phyloP scores from a whole-genome alignment of 495 filamentous ascomycete genomes.

The Annulohypoxylon maeteangense region DNA sequence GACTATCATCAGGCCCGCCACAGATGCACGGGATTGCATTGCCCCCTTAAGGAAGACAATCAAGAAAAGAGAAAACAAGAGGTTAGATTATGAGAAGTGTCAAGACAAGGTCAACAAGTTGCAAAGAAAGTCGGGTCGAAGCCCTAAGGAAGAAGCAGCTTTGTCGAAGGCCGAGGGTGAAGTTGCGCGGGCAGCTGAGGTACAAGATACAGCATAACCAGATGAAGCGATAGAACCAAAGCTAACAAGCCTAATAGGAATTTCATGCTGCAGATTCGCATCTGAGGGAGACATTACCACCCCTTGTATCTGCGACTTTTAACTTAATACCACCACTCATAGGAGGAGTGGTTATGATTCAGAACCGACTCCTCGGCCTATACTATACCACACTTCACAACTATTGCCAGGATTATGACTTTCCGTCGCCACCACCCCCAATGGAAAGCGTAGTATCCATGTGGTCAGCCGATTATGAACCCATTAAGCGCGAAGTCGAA shows the following conservation, averaged over 20 bases:
- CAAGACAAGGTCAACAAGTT: slow-evolving; percentile 77
- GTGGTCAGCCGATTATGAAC: slow-evolving; percentile 74
- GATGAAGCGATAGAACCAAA: neutral
- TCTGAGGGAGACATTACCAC: slow-evolving; percentile 78
- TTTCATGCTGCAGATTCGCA: slow-evolving; percentile 86
- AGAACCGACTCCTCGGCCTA: slow-evolving; percentile 83
- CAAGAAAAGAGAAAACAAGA: slow-evolving; percentile 89
- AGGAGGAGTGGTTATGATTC: slow-evolving; percentile 77
- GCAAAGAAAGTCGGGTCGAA: slow-evolving; percentile 75
- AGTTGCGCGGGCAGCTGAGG: slow-evolving; percentile 72
- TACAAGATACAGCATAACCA: slow-evolving; percentile 46
- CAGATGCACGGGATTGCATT: slow-evolving; percentile 75
- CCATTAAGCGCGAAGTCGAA: slow-evolving; percentile 77
- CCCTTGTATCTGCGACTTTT: slow-evolving; percentile 77
- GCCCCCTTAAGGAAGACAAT: slow-evolving; percentile 87
- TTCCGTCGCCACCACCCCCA: slow-evolving; percentile 78
- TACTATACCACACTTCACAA: slow-evolving; percentile 86
- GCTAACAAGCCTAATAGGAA: slow-evolving; percentile 61
- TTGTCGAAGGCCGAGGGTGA: slow-evolving; percentile 85
- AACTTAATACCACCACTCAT: slow-evolving; percentile 83
- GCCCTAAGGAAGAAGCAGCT: slow-evolving; percentile 79
- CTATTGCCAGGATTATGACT: slow-evolving; percentile 76
- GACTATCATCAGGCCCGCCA: slow-evolving; percentile 77
- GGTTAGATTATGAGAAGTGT: slow-evolving; percentile 88
- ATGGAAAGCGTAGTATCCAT: slow-evolving; percentile 75